Conservation (phyloP, 2,329 filamentous ascomycete genomes). For the Byssothecium circinans region DNA sequence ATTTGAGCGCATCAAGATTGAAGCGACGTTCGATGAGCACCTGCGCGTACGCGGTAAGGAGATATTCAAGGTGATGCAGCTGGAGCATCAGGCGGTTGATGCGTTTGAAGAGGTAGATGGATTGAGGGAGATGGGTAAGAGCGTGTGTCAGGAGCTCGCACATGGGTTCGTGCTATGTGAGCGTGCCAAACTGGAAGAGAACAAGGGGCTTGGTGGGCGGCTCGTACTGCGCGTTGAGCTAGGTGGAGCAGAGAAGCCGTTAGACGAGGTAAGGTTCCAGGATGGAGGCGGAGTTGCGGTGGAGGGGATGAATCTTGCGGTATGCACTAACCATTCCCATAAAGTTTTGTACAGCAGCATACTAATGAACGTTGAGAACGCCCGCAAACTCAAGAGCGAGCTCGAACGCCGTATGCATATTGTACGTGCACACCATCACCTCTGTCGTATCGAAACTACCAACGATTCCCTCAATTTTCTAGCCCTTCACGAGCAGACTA, state of each 20-base stretch:
- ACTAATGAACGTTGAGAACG: background rate
- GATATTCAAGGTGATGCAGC: background rate
- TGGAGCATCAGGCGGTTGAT: background rate
- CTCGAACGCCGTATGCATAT: background rate
- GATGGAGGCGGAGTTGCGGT: background rate
- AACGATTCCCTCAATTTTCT: background rate
- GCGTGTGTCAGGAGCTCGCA: background rate
- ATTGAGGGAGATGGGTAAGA: background rate
- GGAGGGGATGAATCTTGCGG: background rate
- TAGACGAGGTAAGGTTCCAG: background rate
- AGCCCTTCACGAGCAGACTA: background rate
- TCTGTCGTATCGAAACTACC: background rate
- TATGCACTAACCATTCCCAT: background rate
- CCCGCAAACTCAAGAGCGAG: background rate
- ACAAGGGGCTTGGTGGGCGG: background rate
- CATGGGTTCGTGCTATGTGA: background rate
- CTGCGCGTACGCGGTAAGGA: background rate
- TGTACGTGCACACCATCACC: background rate
- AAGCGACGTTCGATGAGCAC: background rate
- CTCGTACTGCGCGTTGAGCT: background rate
- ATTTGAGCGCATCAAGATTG: background rate
- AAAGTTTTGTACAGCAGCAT: background rate
- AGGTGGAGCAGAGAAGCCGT: background rate
- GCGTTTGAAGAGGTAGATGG: background rate
- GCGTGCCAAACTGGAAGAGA: background rate